These are phyloP conservation scores for Diplocarpon rosae DNA, from an alignment of 2,329 filamentous ascomycete genomes.

Conservation along the genomic window DNA sequence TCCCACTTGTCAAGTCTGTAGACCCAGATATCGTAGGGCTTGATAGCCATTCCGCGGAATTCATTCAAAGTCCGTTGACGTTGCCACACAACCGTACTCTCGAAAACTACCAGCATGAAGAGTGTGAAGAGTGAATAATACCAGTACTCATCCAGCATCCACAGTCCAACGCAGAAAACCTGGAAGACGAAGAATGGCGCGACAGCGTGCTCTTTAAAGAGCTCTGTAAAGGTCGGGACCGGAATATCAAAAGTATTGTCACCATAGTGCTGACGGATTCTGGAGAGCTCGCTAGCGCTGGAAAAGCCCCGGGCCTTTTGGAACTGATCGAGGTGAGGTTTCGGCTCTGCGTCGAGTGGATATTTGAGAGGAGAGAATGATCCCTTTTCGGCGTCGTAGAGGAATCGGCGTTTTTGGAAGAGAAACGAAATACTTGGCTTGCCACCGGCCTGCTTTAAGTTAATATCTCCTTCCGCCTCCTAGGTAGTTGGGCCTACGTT, in stretches of 20 bases:
- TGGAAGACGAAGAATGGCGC: slow-evolving; percentile 99
- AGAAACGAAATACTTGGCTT: slow-evolving; percentile 77
- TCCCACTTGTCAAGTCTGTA: slow-evolving; percentile 81
- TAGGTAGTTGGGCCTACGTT: slow-evolving; percentile 35
- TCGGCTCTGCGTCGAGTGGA: slow-evolving; percentile 74
- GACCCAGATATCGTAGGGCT: slow-evolving; percentile 91
- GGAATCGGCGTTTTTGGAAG: slow-evolving; percentile 95
- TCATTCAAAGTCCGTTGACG: slow-evolving; percentile 89
- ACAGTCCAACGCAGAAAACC: slow-evolving; percentile 94
- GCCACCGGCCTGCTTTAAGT: slow-evolving; percentile 46
- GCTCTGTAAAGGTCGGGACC: slow-evolving; percentile 86
- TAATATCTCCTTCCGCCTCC: slow-evolving; percentile 11
- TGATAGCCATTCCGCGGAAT: slow-evolving; percentile 98
- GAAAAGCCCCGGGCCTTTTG: slow-evolving; percentile 69
- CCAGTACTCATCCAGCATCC: slow-evolving; percentile 99
- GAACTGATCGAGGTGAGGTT: slow-evolving; percentile 66
- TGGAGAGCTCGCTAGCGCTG: slow-evolving; percentile 62
- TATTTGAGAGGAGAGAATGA: slow-evolving; percentile 77
- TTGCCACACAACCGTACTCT: slow-evolving; percentile 99
- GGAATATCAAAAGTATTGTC: slow-evolving; percentile 96
- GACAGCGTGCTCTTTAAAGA: slow-evolving; percentile 97
- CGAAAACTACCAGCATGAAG: slow-evolving; percentile 95
- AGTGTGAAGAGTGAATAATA: slow-evolving; percentile 99
- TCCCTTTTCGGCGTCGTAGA: slow-evolving; percentile 62
- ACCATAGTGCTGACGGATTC: slow-evolving; percentile 86